These are phyloP conservation scores for Penicillium sp. DNA, from an alignment of 2,329 filamentous ascomycete genomes.

Conservation along the genomic window DNA sequence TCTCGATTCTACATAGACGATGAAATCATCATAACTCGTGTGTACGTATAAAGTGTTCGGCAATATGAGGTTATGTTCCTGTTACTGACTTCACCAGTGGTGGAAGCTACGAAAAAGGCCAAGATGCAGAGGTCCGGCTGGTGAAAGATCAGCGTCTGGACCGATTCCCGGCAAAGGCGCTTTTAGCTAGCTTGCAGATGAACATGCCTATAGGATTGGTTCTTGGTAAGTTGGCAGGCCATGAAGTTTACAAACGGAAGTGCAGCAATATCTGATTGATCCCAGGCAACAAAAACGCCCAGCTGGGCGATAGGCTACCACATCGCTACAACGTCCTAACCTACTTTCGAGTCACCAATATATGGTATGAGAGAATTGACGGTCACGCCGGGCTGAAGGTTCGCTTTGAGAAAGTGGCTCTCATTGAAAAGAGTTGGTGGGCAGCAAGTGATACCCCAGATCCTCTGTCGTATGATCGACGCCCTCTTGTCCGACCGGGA, in stretches of 20 bases:
- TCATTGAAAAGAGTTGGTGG: constrained; percentile 60
- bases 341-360: constrained; percentile 66
- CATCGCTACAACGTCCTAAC: constrained; percentile 65
- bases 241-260: too few species aligned
- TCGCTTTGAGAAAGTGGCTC: constrained; percentile 64
- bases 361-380: constrained; percentile 63
- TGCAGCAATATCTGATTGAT: not conserved
- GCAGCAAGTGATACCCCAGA: constrained; percentile 35
- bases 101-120: constrained; percentile 53
- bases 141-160: not conserved
- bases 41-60: constrained; percentile 46
- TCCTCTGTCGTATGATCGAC: constrained; percentile 30
- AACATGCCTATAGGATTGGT: not conserved
- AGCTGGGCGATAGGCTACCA: constrained; percentile 43
- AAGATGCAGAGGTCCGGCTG: constrained; percentile 32
- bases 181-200: not conserved
- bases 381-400: constrained; percentile 53
- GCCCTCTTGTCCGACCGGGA: constrained; percentile 26
- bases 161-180: not conserved
- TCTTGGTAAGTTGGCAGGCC: not conserved
- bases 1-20: constrained; percentile 58
- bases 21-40: constrained; percentile 63
- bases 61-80: not conserved
- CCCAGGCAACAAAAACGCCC: not conserved
- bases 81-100: constrained; percentile 42